Conservation (phyloP, 2,329 filamentous ascomycete genomes). For the Fusarium mangiferae region DNA sequence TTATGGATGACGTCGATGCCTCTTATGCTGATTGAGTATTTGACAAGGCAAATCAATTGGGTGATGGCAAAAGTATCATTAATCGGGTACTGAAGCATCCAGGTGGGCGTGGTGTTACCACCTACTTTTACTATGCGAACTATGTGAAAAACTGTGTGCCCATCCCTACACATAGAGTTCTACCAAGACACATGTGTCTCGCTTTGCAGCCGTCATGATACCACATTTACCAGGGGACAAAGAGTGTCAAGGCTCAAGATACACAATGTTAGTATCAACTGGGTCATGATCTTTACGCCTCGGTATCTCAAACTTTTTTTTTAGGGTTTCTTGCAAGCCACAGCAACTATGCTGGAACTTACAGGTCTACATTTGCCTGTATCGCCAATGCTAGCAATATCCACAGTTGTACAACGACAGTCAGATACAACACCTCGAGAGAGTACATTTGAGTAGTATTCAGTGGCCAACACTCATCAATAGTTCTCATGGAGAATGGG, state of each 20-base stretch:
- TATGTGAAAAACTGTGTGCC: background rate
- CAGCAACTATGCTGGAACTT: constrained; percentile 3
- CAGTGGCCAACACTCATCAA: background rate
- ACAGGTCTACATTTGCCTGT: background rate
- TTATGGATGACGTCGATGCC: background rate
- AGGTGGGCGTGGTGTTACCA: too few relatives aligned
- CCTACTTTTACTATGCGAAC: too few relatives aligned
- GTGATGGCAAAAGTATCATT: background rate
- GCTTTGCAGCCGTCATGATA: background rate
- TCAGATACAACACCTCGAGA: background rate
- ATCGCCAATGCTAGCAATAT: background rate
- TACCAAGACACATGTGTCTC: background rate
- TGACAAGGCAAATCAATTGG: background rate
- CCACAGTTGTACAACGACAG: background rate
- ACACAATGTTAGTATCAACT: background rate
- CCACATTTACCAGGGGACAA: too few relatives aligned
- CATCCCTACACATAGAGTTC: background rate
- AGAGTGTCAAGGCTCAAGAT: background rate
- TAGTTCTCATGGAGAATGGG: background rate
- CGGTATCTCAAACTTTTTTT: background rate
- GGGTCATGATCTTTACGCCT: background rate
- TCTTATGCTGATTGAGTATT: background rate
- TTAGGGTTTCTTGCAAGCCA: background rate
- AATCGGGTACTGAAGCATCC: background rate
- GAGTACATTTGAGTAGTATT: background rate